These are phyloP conservation scores for Excoecaria agallocha DNA, from an alignment of 345 rosid genomes.

Conservation along the genomic window DNA sequence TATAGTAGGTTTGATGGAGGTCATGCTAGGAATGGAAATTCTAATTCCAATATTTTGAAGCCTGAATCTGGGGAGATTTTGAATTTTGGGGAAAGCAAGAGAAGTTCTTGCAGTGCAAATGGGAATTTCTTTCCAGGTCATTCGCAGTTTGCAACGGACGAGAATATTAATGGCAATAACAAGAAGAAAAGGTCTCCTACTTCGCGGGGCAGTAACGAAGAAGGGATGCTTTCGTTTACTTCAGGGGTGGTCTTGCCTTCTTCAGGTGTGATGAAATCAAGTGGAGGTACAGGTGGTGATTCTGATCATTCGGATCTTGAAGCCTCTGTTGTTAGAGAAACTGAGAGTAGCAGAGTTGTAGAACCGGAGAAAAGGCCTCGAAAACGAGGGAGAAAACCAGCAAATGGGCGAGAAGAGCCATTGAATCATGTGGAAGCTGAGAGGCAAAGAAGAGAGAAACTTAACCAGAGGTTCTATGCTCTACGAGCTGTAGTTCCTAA, in stretches of 20 bases:
- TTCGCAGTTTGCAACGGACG: conserved; percentile 45
- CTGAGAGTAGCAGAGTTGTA: conserved; percentile 53
- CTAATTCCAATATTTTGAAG: conserved; percentile 36
- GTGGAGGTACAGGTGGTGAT: conserved; percentile 58
- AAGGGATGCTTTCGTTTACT: conserved; percentile 79
- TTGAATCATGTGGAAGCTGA: conserved; percentile 97
- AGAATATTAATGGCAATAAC: conserved; percentile 37
- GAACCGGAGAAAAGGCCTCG: conserved; percentile 83
- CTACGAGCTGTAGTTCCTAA: conserved; percentile 91
- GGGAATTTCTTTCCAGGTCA: conserved; percentile 52
- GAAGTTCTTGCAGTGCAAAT: conserved; percentile 41
- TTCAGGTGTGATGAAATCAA: conserved; percentile 50
- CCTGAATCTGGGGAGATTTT: conserved; percentile 77
- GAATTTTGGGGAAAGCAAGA: conserved; percentile 73
- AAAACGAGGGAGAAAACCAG: conserved; percentile 93
- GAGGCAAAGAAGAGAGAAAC: conserved; percentile 97
- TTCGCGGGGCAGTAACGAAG: conserved; percentile 68
- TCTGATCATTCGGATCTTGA: conserved; percentile 95
- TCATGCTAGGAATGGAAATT: conserved; percentile 37
- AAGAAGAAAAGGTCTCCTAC: conserved; percentile 65
- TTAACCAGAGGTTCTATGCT: conserved; percentile 82
- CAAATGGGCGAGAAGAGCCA: conserved; percentile 94
- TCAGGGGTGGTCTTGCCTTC: conserved; percentile 62
- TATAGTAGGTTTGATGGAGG: conserved; percentile 42
- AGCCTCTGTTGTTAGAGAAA: conserved; percentile 75